A percentile compares a stretch with the other conserved stretches of the same genome.
phyloP scores from a whole-genome alignment of 129 eudicot genomes.

The Sambucus nigra region DNA sequence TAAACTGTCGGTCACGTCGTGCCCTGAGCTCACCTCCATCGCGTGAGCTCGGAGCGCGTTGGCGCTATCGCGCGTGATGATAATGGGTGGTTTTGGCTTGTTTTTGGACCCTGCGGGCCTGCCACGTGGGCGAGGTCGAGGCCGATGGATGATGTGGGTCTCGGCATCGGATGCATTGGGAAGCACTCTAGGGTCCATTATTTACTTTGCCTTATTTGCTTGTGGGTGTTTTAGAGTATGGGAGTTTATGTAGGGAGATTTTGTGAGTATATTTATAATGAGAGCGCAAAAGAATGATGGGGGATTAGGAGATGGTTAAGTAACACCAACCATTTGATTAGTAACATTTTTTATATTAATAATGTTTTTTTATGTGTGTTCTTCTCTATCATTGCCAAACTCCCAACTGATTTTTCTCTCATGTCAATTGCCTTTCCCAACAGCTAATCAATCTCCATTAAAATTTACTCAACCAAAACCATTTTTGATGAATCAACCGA shows the following conservation, averaged over 20 bases:
- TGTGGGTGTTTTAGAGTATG: background rate
- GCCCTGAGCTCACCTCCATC: constrained; percentile 51
- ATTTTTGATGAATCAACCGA: too few species aligned
- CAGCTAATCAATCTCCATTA: constrained; percentile 15
- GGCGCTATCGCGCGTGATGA: constrained; percentile 53
- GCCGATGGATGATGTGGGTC: background rate
- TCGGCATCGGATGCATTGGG: too few species aligned
- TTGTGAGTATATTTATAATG: constrained; percentile 19
- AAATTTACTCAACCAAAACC: background rate
- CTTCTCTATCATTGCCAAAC: constrained; percentile 28
- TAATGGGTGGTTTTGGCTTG: constrained; percentile 66
- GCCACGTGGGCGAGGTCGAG: constrained; percentile 51
- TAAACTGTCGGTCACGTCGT: constrained; percentile 49
- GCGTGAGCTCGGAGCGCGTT: constrained; percentile 61
- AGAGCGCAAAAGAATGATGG: constrained; percentile 37
- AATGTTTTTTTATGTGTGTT: background rate
- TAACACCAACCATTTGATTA: constrained; percentile 20
- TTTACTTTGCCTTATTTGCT: background rate
- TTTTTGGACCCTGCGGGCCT: constrained; percentile 67
- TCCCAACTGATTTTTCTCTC: constrained; percentile 30
- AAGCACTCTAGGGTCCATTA: too few species aligned
- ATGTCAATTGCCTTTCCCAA: constrained; percentile 34
- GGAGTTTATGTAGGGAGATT: constrained; percentile 37
- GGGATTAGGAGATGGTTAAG: constrained; percentile 59
- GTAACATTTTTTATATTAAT: too few species aligned